Evolutionary conservation across 306 rosid genomes (phyloP).

Genomic region (Lagenaria siceraria): DNA sequence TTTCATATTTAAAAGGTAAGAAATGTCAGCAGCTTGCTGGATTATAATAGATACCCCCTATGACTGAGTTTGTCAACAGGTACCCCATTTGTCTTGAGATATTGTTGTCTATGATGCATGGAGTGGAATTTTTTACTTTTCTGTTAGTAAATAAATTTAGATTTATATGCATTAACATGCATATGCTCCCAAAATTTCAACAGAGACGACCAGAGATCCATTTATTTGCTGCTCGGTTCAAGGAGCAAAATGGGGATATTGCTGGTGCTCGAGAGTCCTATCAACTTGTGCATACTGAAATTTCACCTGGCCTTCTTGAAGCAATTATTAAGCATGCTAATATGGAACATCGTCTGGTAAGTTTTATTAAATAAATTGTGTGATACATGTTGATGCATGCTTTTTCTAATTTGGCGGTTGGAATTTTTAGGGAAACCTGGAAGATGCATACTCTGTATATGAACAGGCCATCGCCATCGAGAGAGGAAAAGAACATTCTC

Average conservation of each 20-base stretch:
- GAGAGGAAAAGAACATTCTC: conserved; percentile 93
- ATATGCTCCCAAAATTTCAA: conserved; percentile 10
- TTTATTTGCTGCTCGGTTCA: conserved; percentile 81
- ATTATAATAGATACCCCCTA: not conserved
- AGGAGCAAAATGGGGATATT: conserved; percentile 80
- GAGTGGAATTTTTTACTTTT: not conserved
- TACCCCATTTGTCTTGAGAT: not conserved
- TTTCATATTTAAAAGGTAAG: not conserved
- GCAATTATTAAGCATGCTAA: conserved; percentile 89
- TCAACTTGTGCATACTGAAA: conserved; percentile 86
- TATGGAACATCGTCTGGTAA: conserved; percentile 88
- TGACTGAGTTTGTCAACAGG: not conserved
- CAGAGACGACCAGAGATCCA: conserved; percentile 98
- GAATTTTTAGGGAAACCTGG: conserved; percentile 63
- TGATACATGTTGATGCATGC: conserved; percentile 7
- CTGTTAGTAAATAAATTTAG: not conserved
- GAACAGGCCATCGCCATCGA: conserved; percentile 96
- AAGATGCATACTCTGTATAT: conserved; percentile 65
- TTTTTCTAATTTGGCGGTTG: conserved; percentile 7
- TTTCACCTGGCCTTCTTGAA: conserved; percentile 94
- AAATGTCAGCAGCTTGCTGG: not conserved
- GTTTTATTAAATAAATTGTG: conserved; percentile 15
- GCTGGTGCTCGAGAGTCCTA: conserved; percentile 84
- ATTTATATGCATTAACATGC: not conserved
- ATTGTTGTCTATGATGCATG: not conserved